Conservation (phyloP, 2,329 filamentous ascomycete species). For the Thermoascus crustaceus region DNA sequence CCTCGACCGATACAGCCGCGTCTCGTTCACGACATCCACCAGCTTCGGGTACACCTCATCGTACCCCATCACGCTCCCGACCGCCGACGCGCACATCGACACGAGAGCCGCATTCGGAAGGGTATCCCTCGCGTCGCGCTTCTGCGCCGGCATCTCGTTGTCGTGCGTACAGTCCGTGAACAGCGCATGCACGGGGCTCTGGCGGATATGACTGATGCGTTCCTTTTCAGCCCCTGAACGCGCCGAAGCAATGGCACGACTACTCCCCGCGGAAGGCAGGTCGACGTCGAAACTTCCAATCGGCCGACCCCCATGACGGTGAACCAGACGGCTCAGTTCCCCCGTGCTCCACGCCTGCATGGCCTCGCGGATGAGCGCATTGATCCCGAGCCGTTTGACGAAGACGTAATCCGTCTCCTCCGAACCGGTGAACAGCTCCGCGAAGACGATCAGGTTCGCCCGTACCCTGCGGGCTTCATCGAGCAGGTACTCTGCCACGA, state of each 20-base stretch:
- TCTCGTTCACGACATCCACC: constrained; percentile 90
- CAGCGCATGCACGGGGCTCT: constrained; percentile 81
- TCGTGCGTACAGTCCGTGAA: constrained; percentile 99
- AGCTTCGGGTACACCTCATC: constrained; percentile 92
- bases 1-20: constrained; percentile 68
- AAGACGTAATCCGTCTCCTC: constrained; percentile 96
- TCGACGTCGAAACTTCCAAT: constrained; percentile 98
- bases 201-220: constrained; percentile 70
- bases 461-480: constrained; percentile 85
- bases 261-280: constrained; percentile 61
- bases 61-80: constrained; percentile 94
- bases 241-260: constrained; percentile 27
- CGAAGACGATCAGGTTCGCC: constrained; percentile 82
- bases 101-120: constrained; percentile 90
- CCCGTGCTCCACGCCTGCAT: constrained; percentile 98
- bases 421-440: constrained; percentile 90
- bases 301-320: constrained; percentile 84
- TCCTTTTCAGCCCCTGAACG: constrained; percentile 39
- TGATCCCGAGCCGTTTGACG: constrained; percentile 84
- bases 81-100: constrained; percentile 90
- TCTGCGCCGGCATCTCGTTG: constrained; percentile 92
- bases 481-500: constrained; percentile 88
- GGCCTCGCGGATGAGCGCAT: constrained; percentile 85
- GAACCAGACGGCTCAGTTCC: constrained; percentile 85
- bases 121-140: constrained; percentile 87